Conservation (phyloP, 805 yeast genomes). For the Kluyveromyces aestuarii region DNA sequence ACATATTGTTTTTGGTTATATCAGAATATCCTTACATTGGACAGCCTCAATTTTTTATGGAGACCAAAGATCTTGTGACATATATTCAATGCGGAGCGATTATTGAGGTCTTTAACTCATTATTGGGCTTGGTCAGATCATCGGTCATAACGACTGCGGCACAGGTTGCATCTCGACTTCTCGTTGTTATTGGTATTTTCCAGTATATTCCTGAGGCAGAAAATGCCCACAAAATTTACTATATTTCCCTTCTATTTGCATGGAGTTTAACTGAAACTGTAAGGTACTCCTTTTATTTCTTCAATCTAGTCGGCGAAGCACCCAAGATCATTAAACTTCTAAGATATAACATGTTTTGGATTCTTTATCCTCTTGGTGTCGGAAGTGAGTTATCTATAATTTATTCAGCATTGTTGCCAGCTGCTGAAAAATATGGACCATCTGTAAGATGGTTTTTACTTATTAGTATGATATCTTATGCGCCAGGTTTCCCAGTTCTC, state of each 20-base stretch:
- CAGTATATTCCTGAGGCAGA: conserved; percentile 66
- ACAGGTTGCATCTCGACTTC: conserved; percentile 79
- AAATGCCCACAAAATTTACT: conserved; percentile 39
- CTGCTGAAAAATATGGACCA: conserved; percentile 41
- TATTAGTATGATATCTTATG: conserved; percentile 52
- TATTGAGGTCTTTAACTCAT: conserved; percentile 71
- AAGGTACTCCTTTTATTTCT: conserved; percentile 70
- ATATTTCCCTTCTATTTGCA: conserved; percentile 60
- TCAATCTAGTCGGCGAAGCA: conserved; percentile 33
- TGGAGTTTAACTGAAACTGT: conserved; percentile 95
- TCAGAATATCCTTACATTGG: conserved; percentile 38
- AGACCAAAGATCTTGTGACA: conserved; percentile 50
- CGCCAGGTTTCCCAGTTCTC: conserved; percentile 80
- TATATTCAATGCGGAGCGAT: conserved; percentile 71
- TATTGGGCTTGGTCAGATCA: conserved; percentile 72
- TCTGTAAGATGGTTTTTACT: conserved; percentile 49
- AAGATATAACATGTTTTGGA: conserved; percentile 75
- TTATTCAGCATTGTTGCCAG: conserved; percentile 61
- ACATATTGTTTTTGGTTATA: conserved; percentile 38
- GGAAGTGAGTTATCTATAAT: conserved; percentile 68
- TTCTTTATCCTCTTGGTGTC: conserved; percentile 90
- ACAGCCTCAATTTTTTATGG: conserved; percentile 55
- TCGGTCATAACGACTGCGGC: conserved; percentile 76
- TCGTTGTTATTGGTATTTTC: conserved; percentile 78
- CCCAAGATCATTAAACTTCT: conserved; percentile 59